Evolutionary conservation across 805 yeast species (phyloP).

Genomic region (Ogataea pignaliae): DNA sequence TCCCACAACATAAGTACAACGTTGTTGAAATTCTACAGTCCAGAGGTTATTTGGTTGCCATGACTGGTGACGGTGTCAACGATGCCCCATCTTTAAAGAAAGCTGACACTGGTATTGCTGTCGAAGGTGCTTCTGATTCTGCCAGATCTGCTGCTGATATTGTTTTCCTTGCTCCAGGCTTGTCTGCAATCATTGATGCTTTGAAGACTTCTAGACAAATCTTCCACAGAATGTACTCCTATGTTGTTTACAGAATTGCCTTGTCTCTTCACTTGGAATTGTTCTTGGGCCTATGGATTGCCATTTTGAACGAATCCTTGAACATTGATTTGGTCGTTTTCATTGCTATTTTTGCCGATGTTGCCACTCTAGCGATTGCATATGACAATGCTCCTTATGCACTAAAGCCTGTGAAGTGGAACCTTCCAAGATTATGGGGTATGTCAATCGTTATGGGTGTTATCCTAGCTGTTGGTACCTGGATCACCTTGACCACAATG

Average conservation of each 20-base stretch:
- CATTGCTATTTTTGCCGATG: slow-evolving; percentile 96
- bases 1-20: slow-evolving; percentile 96
- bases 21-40: slow-evolving; percentile 93
- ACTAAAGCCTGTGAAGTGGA: slow-evolving; percentile 93
- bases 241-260: slow-evolving; percentile 97
- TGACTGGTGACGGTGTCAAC: slow-evolving; percentile 99
- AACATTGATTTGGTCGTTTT: slow-evolving; percentile 89
- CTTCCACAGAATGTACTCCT: slow-evolving; percentile 99
- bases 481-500: slow-evolving; percentile 95
- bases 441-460: slow-evolving; percentile 85
- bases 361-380: slow-evolving; percentile 95
- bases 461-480: slow-evolving; percentile 84
- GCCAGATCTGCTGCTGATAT: slow-evolving; percentile 97
- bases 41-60: slow-evolving; percentile 96
- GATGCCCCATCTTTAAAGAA: slow-evolving; percentile 97
- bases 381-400: slow-evolving; percentile 96
- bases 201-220: slow-evolving; percentile 92
- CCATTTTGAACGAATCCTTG: slow-evolving; percentile 80
- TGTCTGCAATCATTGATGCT: slow-evolving; percentile 91
- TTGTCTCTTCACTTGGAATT: slow-evolving; percentile 90
- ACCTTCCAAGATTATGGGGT: slow-evolving; percentile 96
- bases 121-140: slow-evolving; percentile 97
- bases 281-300: slow-evolving; percentile 95
- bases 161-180: slow-evolving; percentile 93
- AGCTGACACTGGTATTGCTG: slow-evolving; percentile 96